Conservation (phyloP, 805 yeast genomes). For the Peterozyma toletana region DNA sequence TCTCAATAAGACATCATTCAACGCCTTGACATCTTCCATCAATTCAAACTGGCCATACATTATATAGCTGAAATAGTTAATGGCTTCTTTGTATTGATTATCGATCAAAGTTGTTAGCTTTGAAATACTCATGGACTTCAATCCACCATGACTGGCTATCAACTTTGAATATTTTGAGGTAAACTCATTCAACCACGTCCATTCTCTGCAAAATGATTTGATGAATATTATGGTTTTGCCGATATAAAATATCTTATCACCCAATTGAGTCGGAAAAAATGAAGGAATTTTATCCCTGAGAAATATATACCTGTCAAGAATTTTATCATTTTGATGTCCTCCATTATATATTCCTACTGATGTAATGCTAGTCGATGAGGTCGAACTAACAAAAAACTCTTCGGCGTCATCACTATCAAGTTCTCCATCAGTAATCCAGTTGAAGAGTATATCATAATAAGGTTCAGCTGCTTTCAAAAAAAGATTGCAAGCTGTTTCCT, state of each 20-base stretch:
- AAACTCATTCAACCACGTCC: slow-evolving; percentile 51
- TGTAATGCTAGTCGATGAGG: not conserved
- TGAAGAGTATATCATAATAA: slow-evolving; percentile 48
- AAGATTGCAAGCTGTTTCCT: slow-evolving; percentile 32
- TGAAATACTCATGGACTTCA: slow-evolving; percentile 20
- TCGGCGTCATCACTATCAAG: slow-evolving; percentile 30
- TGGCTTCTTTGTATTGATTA: slow-evolving; percentile 43
- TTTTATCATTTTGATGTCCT: not conserved
- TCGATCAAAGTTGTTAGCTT: slow-evolving; percentile 26
- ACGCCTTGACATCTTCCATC: slow-evolving; percentile 46
- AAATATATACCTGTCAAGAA: slow-evolving; percentile 3
- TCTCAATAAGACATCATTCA: slow-evolving; percentile 64
- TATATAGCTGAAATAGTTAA: slow-evolving; percentile 40
- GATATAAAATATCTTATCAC: slow-evolving; percentile 47
- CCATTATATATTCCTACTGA: not conserved
- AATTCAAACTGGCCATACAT: slow-evolving; percentile 43
- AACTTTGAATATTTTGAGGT: slow-evolving; percentile 17
- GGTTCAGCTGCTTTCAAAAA: slow-evolving; percentile 45
- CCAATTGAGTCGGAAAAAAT: slow-evolving; percentile 31
- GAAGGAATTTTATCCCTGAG: slow-evolving; percentile 31
- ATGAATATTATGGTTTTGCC: slow-evolving; percentile 71
- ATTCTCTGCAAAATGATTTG: slow-evolving; percentile 57
- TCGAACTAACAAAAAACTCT: slow-evolving; percentile 51
- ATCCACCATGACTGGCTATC: slow-evolving; percentile 17
- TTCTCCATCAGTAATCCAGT: slow-evolving; percentile 70